A percentile compares a stretch with the other conserved stretches of the same genome.
Conservation (phyloP, 192 early-diverging fungal species). For the Neocallimastix lanati region DNA sequence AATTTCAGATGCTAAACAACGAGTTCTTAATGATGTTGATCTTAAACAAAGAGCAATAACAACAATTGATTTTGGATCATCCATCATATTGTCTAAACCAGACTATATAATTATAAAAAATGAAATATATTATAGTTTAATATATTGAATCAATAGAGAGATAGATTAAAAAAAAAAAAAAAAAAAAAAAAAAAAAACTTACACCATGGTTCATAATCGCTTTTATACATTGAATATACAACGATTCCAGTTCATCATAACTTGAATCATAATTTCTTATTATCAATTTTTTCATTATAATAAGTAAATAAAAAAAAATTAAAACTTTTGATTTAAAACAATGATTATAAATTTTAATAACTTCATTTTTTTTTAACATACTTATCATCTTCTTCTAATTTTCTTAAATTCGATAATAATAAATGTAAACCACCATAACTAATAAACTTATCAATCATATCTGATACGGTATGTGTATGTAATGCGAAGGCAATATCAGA, state of each 20-base stretch:
- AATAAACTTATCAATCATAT: not conserved
- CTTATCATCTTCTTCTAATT: constrained; percentile 16
- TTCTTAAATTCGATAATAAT: constrained; percentile 17
- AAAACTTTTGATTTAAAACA: too few species aligned
- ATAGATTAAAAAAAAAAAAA: too few species aligned
- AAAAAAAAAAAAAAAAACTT: not conserved
- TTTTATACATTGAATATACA: constrained; percentile 33
- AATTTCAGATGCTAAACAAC: constrained; percentile 24
- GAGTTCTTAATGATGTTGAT: constrained; percentile 18
- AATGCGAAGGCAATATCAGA: not conserved
- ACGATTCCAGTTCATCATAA: constrained; percentile 30
- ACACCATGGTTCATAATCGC: constrained; percentile 36
- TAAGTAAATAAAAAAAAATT: too few species aligned
- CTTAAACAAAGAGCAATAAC: constrained; percentile 27
- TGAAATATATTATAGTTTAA: too few species aligned
- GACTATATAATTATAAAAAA: constrained; percentile 6
- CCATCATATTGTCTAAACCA: constrained; percentile 26
- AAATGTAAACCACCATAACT: constrained; percentile 12
- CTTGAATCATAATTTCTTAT: constrained; percentile 3
- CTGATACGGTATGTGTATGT: not conserved
- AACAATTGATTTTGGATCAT: constrained; percentile 15
- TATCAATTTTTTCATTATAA: too few species aligned
- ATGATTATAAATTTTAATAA: too few species aligned
- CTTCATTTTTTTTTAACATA: not conserved
- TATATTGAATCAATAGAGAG: too few species aligned